Evolutionary conservation across 805 yeast genomes (phyloP).

Genomic region (Candida pseudoglaebosa): DNA sequence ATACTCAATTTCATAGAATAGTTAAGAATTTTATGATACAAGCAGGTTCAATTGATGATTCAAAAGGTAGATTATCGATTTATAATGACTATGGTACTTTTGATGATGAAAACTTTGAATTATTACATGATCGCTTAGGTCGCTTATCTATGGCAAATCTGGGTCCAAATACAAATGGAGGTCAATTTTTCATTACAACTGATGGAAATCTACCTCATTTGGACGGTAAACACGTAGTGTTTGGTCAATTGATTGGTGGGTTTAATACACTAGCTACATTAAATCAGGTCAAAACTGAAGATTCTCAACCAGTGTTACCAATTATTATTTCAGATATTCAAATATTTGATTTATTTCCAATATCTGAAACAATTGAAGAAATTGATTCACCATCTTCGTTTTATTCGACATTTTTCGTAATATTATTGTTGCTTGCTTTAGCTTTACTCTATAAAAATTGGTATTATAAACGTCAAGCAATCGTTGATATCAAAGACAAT

Average conservation of each 20-base stretch:
- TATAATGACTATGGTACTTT: constrained; percentile 27
- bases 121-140: constrained; percentile 72
- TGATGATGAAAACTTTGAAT: constrained; percentile 59
- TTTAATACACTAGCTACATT: constrained; percentile 65
- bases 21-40: constrained; percentile 36
- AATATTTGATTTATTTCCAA: constrained; percentile 7
- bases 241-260: constrained; percentile 89
- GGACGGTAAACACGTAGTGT: constrained; percentile 92
- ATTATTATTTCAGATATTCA: constrained; percentile 14
- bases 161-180: constrained; percentile 45
- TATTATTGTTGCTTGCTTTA: constrained; percentile 7
- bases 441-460: constrained; percentile 11
- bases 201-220: constrained; percentile 32
- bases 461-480: constrained; percentile 19
- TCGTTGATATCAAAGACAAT: constrained; percentile 22
- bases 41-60: constrained; percentile 48
- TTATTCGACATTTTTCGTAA: background rate
- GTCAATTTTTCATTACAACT: constrained; percentile 41
- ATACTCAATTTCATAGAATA: constrained; percentile 48
- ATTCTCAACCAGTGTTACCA: constrained; percentile 16
- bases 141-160: constrained; percentile 84
- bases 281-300: constrained; percentile 11
- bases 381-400: constrained; percentile 2
- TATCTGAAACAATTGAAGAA: background rate
- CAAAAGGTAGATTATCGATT: constrained; percentile 83